Evolutionary conservation across 148 eudicot species (phyloP).

Genomic region (Spergularia marina): DNA sequence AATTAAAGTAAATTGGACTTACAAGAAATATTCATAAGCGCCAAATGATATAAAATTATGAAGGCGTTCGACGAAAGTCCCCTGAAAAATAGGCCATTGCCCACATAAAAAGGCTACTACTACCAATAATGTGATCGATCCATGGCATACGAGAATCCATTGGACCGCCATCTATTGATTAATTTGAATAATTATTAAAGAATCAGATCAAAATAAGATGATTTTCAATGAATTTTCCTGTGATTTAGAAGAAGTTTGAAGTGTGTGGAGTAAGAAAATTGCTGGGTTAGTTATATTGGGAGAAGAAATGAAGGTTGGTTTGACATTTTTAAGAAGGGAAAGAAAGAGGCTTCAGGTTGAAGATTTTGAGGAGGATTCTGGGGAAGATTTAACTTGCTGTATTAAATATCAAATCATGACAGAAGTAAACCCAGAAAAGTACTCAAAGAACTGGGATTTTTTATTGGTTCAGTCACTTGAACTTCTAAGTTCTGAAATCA

Average conservation of each 20-base stretch:
- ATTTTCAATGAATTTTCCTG: neutral
- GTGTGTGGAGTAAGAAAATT: neutral
- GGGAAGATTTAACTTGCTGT: neutral
- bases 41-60: conserved; percentile 78
- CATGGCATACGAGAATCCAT: conserved; percentile 81
- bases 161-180: conserved; percentile 53
- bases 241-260: neutral
- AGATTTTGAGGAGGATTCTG: neutral
- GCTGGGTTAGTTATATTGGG: neutral
- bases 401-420: no score
- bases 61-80: conserved; percentile 72
- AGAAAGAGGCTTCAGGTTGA: neutral
- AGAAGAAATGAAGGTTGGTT: neutral
- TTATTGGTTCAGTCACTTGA: neutral
- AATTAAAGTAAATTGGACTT: neutral
- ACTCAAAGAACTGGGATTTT: neutral
- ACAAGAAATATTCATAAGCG: conserved; percentile 78
- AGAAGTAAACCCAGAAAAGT: no score
- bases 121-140: conserved; percentile 59
- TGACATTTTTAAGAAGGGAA: neutral
- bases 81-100: conserved; percentile 90
- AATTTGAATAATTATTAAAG: neutral
- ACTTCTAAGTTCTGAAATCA: no score
- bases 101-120: conserved; percentile 84
- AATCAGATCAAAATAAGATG: neutral